phyloP scores from a whole-genome alignment of 768 basidiomycete genomes.

The Russula emetica region DNA sequence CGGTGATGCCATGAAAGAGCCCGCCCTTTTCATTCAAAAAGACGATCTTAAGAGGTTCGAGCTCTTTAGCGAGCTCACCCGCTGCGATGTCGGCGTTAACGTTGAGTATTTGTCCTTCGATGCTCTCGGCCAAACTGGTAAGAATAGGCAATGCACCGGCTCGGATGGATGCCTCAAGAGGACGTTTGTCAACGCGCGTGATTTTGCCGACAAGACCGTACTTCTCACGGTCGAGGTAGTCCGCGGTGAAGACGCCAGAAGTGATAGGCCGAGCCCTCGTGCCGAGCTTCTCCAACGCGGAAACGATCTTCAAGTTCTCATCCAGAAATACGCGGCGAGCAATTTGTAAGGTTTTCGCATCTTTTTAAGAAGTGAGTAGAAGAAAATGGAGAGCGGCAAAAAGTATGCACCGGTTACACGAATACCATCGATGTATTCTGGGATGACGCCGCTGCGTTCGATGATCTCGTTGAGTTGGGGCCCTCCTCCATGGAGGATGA shows the following conservation, averaged over 20 bases:
- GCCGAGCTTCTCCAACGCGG: constrained; percentile 88
- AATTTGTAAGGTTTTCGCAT: constrained; percentile 89
- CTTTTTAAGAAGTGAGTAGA: constrained; percentile 38
- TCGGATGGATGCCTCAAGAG: constrained; percentile 93
- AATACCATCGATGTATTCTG: constrained; percentile 97
- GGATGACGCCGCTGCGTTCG: constrained; percentile 86
- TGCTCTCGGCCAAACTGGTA: constrained; percentile 89
- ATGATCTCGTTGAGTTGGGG: constrained; percentile 94
- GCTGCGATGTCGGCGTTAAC: constrained; percentile 99
- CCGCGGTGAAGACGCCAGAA: constrained; percentile 95
- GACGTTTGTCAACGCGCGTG: constrained; percentile 90
- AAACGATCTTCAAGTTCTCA: constrained; percentile 93
- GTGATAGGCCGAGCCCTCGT: constrained; percentile 97
- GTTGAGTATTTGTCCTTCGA: constrained; percentile 97
- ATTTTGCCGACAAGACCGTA: constrained; percentile 96
- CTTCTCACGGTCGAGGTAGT: constrained; percentile 91
- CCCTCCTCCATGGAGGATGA: constrained; percentile 94
- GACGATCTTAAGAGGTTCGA: constrained; percentile 98
- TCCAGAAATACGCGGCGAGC: constrained; percentile 96
- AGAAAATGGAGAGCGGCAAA: not conserved
- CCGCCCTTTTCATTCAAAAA: constrained; percentile 99
- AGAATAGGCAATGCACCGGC: constrained; percentile 95
- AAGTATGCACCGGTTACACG: constrained; percentile 76
- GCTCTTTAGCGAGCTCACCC: constrained; percentile 94
- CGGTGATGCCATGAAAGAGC: constrained; percentile 94